Percentiles rank a stretch among this genome's conserved stretches.
Evolutionary conservation across 371 early-diverging fungal species (phyloP).

Genomic region (Mycotypha africana): DNA sequence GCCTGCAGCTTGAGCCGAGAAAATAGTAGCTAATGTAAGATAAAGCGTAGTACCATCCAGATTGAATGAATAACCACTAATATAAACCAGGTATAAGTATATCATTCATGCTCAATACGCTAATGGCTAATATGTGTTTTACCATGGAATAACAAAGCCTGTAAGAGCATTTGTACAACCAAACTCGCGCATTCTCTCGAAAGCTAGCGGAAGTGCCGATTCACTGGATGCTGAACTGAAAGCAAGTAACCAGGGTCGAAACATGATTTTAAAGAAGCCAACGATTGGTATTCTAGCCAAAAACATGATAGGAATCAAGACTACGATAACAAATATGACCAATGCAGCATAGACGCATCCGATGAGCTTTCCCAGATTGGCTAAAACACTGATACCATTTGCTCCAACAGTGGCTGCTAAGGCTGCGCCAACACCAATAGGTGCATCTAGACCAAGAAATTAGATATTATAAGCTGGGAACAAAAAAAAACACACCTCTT

Average conservation of each 20-base stretch:
- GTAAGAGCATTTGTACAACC: conserved; percentile 71
- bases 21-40: conserved; percentile 60
- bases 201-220: conserved; percentile 71
- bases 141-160: conserved; percentile 67
- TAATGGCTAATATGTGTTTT: conserved; percentile 6
- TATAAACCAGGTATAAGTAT: too few species aligned
- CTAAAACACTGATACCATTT: conserved; percentile 63
- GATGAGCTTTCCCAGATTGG: conserved; percentile 64
- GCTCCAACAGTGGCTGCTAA: conserved; percentile 64
- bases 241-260: conserved; percentile 71
- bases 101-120: background rate
- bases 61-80: conserved; percentile 80
- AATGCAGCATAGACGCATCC: conserved; percentile 62
- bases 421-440: conserved; percentile 68
- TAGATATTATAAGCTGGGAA: background rate
- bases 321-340: conserved; percentile 52
- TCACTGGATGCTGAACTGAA: conserved; percentile 85
- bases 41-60: conserved; percentile 80
- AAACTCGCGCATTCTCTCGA: conserved; percentile 68
- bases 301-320: conserved; percentile 64
- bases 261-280: conserved; percentile 50
- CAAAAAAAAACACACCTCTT: background rate
- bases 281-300: conserved; percentile 50
- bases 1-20: conserved; percentile 65
- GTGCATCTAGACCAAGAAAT: conserved; percentile 40